Base-by-base conservation (phyloP, 495 filamentous ascomycete genomes). In the Aspergillus ostianus region DNA sequence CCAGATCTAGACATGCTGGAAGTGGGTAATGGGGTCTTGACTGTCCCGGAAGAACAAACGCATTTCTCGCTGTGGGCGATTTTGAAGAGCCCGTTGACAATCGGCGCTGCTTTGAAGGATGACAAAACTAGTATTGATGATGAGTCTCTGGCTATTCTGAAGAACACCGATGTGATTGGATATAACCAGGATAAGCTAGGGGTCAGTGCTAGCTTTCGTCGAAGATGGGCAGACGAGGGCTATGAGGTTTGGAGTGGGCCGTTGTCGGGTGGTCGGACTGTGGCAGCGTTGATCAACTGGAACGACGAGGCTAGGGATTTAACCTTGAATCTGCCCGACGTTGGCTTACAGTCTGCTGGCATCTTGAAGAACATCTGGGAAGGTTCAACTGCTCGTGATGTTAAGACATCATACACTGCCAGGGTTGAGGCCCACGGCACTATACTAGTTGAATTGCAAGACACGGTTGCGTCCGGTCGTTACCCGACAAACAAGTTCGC, bases 21-120 rank as follows among this genome's bases (percentile, higher is more conserved):
- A 55, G 68, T 82, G 9, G 78, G 79, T 0, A 78, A 75, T 18
- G 59, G 71, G 6, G 54, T 73, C 2, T 61, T 80, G 12, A 75
- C 70, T 1, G 55, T 63, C 0, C 56, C 69, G 0, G 77, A 83
- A 60, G 77, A 82, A 26, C 72, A 77, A 45, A 77, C 80, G 0
- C 84, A 86, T 65, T 84, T 86, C 58, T 76, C 77, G 1, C 64
- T 86, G 48, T 86, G 83, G 83, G 80, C 80, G 48, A 80, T 84
- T 27, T 64, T 80, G 55, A 86, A 85, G 65, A 82, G 78, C 15
- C 81, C 83, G 0, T 70, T 86, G 6, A 68, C 79, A 20, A 82
- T 87, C 44, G 81, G 82, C 1, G 80, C 70, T 1, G 76, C 77
- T 27, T 66, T 83, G 58, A 76, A 69, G 27, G 70, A 72, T 54